Base-by-base conservation (phyloP, 2,329 filamentous ascomycete species). In the Colletotrichum scovillei region DNA sequence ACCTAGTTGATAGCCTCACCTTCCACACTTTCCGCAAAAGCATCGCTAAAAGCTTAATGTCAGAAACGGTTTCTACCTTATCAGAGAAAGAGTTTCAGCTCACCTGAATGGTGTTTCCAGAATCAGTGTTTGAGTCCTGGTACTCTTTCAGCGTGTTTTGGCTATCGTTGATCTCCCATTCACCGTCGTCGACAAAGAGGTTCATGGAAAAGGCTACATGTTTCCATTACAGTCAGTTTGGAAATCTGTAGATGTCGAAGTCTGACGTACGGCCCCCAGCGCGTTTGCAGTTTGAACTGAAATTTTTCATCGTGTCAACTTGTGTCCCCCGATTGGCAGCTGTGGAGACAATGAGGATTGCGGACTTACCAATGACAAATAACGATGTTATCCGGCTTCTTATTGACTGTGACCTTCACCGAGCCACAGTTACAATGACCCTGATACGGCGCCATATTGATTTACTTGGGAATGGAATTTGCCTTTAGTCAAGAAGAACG, bases 361-460 rank as follows among this genome's bases (percentile, higher is more conserved):
- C n/a, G 11, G 16, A 32, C 62, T 1, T 52, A 73, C 71, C 71
- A 73, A 14, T 73, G 71, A 24, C 71, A 73, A 9, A 58, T 26
- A 14, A 73, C 8, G 5, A 73, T 56, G 12, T 22, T 42, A 1
- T 71, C 67, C 11, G 71, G 71, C 49, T 71, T 73, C 46, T 49
- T 38, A 2, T 56, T 60, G n/a, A 73, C 42, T 28, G 46, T 57
- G 2, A 73, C 56, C 38, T 65, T 66, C 9, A 73, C 30, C 16
- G 60, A 59, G n/a, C 71, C 62, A 24, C 71, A 73, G 22, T 73
- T 73, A 56, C 71, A 73, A 9, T 71, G 67, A 28, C 71, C 71
- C 19, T 59, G 6, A 5, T 66, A 73, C 8, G 28, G 12, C 1
- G n/a, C 71, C 71, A 73, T 73, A 6, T 5, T 49, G 24, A 12